These are phyloP conservation scores for Eleusine indica DNA, from an alignment of 176 grass and related monocot genomes.

Conservation along the genomic window DNA sequence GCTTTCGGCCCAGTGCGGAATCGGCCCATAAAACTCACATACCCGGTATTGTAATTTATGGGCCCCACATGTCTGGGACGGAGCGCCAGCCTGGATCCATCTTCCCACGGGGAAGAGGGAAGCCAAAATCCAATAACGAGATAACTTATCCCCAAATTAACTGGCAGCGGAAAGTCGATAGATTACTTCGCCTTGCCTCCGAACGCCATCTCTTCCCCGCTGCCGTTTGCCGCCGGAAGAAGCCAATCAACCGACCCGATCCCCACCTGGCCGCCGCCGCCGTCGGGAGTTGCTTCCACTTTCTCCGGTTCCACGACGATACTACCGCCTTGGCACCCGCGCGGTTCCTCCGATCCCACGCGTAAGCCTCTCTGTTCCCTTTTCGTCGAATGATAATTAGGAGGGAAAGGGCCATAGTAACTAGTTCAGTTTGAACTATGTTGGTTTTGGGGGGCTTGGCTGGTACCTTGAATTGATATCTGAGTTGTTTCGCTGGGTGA, in stretches of 20 bases:
- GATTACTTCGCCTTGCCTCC: not conserved
- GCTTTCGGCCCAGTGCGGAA: too few species aligned
- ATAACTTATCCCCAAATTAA: slow-evolving; percentile 33
- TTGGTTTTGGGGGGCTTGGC: not conserved
- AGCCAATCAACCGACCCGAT: not conserved
- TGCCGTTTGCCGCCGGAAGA: slow-evolving; percentile 28
- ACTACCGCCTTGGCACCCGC: not conserved
- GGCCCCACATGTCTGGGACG: not conserved
- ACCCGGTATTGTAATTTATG: not conserved
- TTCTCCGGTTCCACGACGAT: not conserved
- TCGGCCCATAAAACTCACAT: too few species aligned
- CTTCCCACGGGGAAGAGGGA: not conserved
- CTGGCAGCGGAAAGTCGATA: not conserved
- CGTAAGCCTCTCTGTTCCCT: not conserved
- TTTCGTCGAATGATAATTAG: not conserved
- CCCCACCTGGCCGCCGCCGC: not conserved
- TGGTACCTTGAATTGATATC: not conserved
- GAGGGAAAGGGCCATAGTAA: not conserved
- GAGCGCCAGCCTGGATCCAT: not conserved
- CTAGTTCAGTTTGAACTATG: not conserved
- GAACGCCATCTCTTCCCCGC: not conserved
- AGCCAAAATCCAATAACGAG: slow-evolving; percentile 2
- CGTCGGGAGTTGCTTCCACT: not conserved
- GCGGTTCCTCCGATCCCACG: not conserved
- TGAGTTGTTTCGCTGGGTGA: not conserved